phyloP scores from a whole-genome alignment of 2,329 filamentous ascomycete species.

The Alternaria sp. region DNA sequence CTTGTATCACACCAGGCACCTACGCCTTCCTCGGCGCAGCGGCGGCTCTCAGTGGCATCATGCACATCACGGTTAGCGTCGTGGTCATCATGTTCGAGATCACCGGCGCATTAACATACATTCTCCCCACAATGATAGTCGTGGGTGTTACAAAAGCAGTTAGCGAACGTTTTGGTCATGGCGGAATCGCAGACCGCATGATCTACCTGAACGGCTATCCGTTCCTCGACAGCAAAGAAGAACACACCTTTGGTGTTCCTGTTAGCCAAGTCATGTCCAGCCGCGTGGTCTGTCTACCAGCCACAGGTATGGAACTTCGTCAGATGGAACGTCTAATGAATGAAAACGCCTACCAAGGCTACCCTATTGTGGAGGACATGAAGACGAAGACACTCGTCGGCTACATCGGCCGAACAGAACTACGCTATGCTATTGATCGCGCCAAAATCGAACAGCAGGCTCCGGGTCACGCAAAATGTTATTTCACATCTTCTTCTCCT shows the following conservation, averaged over 20 bases:
- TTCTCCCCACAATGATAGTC: conserved; percentile 98
- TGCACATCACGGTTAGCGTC: conserved; percentile 96
- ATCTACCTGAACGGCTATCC: conserved; percentile 99
- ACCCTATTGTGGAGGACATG: conserved; percentile 84
- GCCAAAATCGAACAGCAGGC: conserved; percentile 69
- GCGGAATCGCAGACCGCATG: conserved; percentile 96
- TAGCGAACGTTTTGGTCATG: conserved; percentile 89
- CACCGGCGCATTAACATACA: conserved; percentile 96
- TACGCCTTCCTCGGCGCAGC: conserved; percentile 95
- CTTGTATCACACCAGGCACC: conserved; percentile 96
- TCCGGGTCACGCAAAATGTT: conserved; percentile 74
- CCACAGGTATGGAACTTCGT: conserved; percentile 76
- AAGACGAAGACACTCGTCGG: conserved; percentile 78
- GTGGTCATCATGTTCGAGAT: conserved; percentile 99
- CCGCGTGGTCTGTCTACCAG: conserved; percentile 76
- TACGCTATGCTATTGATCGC: conserved; percentile 88
- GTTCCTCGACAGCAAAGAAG: conserved; percentile 96
- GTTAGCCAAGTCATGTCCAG: conserved; percentile 90
- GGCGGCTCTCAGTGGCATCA: conserved; percentile 91
- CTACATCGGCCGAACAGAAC: conserved; percentile 91
- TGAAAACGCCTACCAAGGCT: conserved; percentile 87
- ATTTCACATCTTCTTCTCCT: conserved; percentile 65
- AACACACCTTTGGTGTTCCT: conserved; percentile 93
- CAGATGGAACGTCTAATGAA: conserved; percentile 78
- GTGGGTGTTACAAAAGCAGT: conserved; percentile 96